These are phyloP conservation scores for Rosa chinensis DNA, from an alignment of 306 rosid genomes.

Conservation along the genomic window DNA sequence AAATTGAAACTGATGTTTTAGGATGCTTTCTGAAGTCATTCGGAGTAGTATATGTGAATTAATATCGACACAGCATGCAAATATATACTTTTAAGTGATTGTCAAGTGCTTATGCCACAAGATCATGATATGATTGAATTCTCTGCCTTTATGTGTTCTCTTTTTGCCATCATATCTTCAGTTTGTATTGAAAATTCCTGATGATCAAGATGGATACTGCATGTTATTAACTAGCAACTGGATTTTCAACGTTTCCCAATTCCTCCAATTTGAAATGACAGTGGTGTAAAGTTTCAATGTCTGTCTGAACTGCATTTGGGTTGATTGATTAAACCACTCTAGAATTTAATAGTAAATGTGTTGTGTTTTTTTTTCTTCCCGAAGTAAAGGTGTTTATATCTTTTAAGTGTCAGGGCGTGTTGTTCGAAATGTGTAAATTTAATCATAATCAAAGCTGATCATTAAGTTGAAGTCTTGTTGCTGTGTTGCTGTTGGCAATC, in stretches of 20 bases:
- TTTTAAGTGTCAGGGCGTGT: background rate
- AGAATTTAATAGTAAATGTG: background rate
- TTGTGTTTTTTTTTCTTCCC: background rate
- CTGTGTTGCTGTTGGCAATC: background rate
- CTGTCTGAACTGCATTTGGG: background rate
- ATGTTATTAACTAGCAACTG: background rate
- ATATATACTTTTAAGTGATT: background rate
- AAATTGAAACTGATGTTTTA: background rate
- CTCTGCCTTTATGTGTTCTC: background rate
- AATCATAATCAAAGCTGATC: background rate
- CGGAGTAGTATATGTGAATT: background rate
- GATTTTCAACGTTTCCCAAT: background rate
- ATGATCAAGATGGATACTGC: background rate
- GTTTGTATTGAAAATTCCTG: background rate
- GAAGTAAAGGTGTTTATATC: background rate
- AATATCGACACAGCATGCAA: background rate
- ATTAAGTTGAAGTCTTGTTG: background rate
- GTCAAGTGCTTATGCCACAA: background rate
- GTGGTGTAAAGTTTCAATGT: background rate
- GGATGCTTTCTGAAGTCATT: background rate
- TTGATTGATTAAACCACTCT: conserved; percentile 23
- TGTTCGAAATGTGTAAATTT: background rate
- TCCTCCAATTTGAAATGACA: background rate
- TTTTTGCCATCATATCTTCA: background rate
- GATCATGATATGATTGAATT: background rate